phyloP scores from a whole-genome alignment of 2,329 filamentous ascomycete genomes.

The Thelonectria olida region DNA sequence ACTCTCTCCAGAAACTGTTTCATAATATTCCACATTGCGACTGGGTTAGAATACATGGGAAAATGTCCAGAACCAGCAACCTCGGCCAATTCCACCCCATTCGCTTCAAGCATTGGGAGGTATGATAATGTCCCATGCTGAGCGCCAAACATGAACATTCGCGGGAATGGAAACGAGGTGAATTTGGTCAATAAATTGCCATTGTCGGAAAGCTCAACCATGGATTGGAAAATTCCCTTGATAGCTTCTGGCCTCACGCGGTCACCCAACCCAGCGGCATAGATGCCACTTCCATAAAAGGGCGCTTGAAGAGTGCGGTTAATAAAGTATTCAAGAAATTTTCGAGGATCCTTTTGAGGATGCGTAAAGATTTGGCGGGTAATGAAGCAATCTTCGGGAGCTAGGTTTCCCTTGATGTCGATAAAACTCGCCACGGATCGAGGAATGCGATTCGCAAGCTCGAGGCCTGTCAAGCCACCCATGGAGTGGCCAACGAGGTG shows the following conservation, averaged over 20 bases:
- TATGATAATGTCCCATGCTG: conserved; percentile 25
- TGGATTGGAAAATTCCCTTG: conserved; percentile 35
- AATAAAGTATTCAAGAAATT: conserved; percentile 7
- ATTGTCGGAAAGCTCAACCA: conserved; percentile 36
- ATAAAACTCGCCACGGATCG: conserved; percentile 30
- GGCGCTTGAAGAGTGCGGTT: conserved; percentile 1
- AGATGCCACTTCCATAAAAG: conserved; percentile 24
- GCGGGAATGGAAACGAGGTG: conserved; percentile 20
- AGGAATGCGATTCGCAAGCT: conserved; percentile 25
- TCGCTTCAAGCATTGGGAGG: conserved; percentile 13
- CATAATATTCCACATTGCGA: conserved; percentile 45
- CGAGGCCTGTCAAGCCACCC: conserved; percentile 35
- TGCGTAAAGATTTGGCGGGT: conserved; percentile 34
- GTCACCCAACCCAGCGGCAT: conserved; percentile 22
- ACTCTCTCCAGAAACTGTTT: not conserved
- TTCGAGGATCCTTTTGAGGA: conserved; percentile 22
- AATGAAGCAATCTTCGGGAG: conserved; percentile 39
- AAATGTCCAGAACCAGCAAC: conserved; percentile 37
- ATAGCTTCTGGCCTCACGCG: conserved; percentile 30
- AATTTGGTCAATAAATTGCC: conserved; percentile 29
- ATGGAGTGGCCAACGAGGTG: conserved; percentile 42
- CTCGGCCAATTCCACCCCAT: conserved; percentile 33
- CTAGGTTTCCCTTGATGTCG: conserved; percentile 41
- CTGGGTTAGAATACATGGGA: conserved; percentile 39
- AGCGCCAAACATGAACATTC: conserved; percentile 34